phyloP scores from a whole-genome alignment of 1,139 yeast genomes.

The Oligophagozyma castellii region DNA sequence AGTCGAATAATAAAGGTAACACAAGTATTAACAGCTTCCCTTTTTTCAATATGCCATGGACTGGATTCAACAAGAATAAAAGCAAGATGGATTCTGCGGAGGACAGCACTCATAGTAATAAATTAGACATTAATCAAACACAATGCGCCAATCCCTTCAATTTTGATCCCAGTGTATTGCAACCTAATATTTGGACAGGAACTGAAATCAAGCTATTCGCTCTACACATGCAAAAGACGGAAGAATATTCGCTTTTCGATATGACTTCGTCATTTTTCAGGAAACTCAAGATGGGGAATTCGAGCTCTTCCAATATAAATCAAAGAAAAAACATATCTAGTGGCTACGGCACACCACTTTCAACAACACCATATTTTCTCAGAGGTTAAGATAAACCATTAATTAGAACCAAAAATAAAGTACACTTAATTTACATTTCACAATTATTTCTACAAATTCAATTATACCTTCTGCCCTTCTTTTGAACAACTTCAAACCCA shows the following conservation, averaged over 20 bases:
- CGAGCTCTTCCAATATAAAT: conserved; percentile 7
- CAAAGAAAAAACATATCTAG: conserved; percentile 1
- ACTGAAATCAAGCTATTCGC: conserved; percentile 51
- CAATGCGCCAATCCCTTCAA: neutral
- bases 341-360: neutral
- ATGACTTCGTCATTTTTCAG: conserved; percentile 24
- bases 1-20: no score
- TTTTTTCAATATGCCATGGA: conserved; percentile 22
- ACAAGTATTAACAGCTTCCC: conserved; percentile 5
- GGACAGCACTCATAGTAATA: no score
- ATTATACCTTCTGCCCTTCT: conserved; percentile 31
- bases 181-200: conserved; percentile 44
- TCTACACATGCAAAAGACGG: conserved; percentile 29
- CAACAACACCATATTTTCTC: neutral
- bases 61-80: conserved; percentile 15
- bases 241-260: conserved; percentile 23
- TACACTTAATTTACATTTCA: no score
- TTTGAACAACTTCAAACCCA: conserved; percentile 80
- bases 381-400: neutral
- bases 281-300: conserved; percentile 17
- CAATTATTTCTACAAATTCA: neutral
- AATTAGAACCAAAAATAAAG: neutral
- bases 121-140: conserved; percentile 3
- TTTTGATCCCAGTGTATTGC: conserved; percentile 10
- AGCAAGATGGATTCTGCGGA: conserved; percentile 4